Evolutionary conservation across 1,139 yeast species (phyloP).

Genomic region (Sugiyamaella japonica): DNA sequence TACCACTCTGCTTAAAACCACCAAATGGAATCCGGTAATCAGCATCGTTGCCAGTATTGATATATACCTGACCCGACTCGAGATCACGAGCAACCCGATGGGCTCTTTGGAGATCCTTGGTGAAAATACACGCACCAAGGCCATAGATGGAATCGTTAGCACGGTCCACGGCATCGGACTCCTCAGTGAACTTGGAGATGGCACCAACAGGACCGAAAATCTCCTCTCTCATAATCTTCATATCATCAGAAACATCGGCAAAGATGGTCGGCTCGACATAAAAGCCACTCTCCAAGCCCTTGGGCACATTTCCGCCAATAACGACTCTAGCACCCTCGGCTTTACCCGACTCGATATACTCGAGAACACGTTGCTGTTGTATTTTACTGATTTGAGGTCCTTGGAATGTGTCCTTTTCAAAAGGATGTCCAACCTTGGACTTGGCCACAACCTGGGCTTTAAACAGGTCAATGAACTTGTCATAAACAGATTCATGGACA

Average conservation of each 20-base stretch:
- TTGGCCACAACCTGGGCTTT: conserved; percentile 55
- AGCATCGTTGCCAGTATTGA: conserved; percentile 78
- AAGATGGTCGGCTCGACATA: conserved; percentile 70
- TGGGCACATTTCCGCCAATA: conserved; percentile 83
- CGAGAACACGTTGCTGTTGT: conserved; percentile 73
- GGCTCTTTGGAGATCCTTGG: conserved; percentile 56
- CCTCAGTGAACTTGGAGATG: conserved; percentile 62
- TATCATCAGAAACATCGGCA: conserved; percentile 59
- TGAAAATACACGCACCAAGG: conserved; percentile 78
- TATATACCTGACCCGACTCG: conserved; percentile 78
- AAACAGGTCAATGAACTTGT: conserved; percentile 58
- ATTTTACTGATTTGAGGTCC: conserved; percentile 81
- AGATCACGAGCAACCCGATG: conserved; percentile 60
- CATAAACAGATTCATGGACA: conserved; percentile 74
- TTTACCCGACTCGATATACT: conserved; percentile 70
- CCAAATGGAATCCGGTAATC: conserved; percentile 76
- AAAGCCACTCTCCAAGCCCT: conserved; percentile 75
- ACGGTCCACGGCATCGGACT: conserved; percentile 64
- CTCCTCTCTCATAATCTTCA: conserved; percentile 67
- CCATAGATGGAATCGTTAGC: conserved; percentile 79
- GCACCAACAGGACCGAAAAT: conserved; percentile 87
- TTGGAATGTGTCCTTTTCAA: conserved; percentile 68
- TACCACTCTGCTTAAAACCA: conserved; percentile 83
- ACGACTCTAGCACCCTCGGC: conserved; percentile 70
- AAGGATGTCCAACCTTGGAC: conserved; percentile 77